Evolutionary conservation across 305 asterid species (phyloP), one percentile per base, ranked within the genome.

Genomic region (Rubia tinctorum): DNA sequence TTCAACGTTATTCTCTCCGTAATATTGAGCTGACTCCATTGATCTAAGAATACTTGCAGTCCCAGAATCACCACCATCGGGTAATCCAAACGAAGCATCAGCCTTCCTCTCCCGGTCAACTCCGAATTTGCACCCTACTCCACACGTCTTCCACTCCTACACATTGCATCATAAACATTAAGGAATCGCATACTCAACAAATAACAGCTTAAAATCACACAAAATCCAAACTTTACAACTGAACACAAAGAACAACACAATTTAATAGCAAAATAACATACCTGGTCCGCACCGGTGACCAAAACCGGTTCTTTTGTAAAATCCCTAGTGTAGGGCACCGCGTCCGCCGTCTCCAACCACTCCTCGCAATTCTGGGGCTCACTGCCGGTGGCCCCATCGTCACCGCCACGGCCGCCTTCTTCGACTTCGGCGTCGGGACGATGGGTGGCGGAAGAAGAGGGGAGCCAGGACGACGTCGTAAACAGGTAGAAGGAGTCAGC

Each of bases 1-100:
- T 49, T 78, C 91, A 72, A 95, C 51, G 80, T 85, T 81, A 85
- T 88, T 90, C 85, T 92, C 94, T 7, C 88, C 8, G 76, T 90
- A 95, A 80, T 95, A 92, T 58, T 80, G 81, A 73, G 97, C 84
- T 6, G 99, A 84, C 84, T 95, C 98, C 99, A 95, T 95, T 34
- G 99, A 92, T 42, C 97, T 87, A 78, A 83, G 89, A 76, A 94
- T 93, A 49, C 88, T 72, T 18, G 89, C 77, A 18, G 23, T 1
- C 47, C 79, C 71, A 71, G 87, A 53, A 53, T 53, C 95, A 18
- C 75, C 63, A 60, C 58, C 64, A 69, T 78, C 91, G 71, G 88
- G 84, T 47, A 49, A 23, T 44, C 96, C 93, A 80, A 92, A 82
- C 67, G 82, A 87, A 75, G 96, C 99, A 89, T 95, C 99, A 18